Base-by-base conservation (phyloP, 1,284 basidiomycete species). In the Tylopilus sp. region DNA sequence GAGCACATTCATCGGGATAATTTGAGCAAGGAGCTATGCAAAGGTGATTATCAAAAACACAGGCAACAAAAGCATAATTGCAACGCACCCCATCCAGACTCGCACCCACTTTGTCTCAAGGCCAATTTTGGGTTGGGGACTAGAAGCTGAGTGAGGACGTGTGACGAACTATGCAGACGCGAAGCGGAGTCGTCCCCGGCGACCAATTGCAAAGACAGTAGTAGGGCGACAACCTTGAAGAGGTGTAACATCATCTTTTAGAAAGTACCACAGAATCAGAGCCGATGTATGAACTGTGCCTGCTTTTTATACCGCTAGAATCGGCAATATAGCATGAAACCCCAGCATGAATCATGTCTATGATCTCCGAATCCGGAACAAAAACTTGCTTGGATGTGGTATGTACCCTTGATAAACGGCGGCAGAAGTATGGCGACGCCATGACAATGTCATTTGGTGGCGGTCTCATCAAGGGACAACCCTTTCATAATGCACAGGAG, bases 1-100 rank as follows among this genome's bases (percentile, higher is more conserved):
- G 67, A 22, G 65, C 73, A n/a, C 74, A 75, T n/a, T 24, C 6
- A 10, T 57, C 6, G n/a, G 74, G 72, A 19, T 22, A 22, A n/a
- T n/a, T 47, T 9, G 44, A 19, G 19, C 44, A 47, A 47, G 44
- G 19, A 47, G 44, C 44, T 47, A 18, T 41, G n/a, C 44, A n/a
- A 8, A 10, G 22, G 22, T 22, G 19, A 10, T 47, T 47, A 8
- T 47, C 44, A 47, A 22, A 10, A 47, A 44, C 16, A 6, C 41
- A 44, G 16, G 41, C 38, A 47, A 47, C 22, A n/a, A 19, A 47
- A 47, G 44, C 4, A n/a, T n/a, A 47, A n/a, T 47, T 22, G 8
- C 44, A n/a, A 47, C 44, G 44, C 19, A 47, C 44, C 22, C 44
- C 44, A 47, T n/a, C 44, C 44, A 4, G 22, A 6, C 19, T 8